Conservation (phyloP, 805 yeast genomes). For the Spathaspora passalidarum region DNA sequence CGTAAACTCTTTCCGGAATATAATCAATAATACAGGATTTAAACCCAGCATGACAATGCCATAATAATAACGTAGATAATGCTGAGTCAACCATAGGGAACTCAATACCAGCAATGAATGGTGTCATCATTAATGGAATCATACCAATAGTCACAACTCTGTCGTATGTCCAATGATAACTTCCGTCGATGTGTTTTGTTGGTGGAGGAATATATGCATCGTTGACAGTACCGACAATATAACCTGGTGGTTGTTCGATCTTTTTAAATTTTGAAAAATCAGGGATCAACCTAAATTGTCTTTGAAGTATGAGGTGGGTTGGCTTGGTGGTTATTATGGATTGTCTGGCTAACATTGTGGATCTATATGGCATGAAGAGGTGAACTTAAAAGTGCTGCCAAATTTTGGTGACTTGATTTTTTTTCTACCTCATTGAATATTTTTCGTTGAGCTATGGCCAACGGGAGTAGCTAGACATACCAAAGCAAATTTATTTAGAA, state of each 20-base stretch:
- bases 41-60: constrained; percentile 84
- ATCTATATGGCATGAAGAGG: not conserved
- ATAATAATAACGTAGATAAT: constrained; percentile 60
- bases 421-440: not conserved
- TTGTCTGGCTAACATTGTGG: not conserved
- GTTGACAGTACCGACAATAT: constrained; percentile 88
- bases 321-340: not conserved
- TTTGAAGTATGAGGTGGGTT: constrained; percentile 1
- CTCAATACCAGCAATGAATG: constrained; percentile 72
- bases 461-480: no score
- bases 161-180: constrained; percentile 93
- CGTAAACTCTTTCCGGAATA: constrained; percentile 83
- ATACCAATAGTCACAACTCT: constrained; percentile 64
- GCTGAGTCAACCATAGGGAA: constrained; percentile 70
- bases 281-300: constrained; percentile 31
- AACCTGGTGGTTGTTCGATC: constrained; percentile 83
- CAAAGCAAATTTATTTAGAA: no score
- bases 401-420: no score
- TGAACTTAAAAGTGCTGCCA: not conserved
- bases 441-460: not conserved
- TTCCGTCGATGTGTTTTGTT: constrained; percentile 67
- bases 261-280: constrained; percentile 48
- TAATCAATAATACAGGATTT: constrained; percentile 91
- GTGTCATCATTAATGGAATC: constrained; percentile 73
- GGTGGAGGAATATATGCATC: constrained; percentile 77